Evolutionary conservation across 768 basidiomycete species (phyloP).

Genomic region (Xerocomus potaroensis): DNA sequence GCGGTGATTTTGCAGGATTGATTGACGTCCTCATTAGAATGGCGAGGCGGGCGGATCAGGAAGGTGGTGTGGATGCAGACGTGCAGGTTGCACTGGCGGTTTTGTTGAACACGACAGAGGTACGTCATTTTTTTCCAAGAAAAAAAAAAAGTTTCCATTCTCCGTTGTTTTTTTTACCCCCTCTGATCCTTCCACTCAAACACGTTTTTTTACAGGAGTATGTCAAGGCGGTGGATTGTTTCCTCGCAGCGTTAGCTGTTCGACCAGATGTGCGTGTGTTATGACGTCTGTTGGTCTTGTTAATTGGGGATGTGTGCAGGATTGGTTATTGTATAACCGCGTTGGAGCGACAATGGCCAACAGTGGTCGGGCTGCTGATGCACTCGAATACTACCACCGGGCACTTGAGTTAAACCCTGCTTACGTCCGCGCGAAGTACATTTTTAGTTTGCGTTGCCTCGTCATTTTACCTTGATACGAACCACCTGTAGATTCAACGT

Average conservation of each 20-base stretch:
- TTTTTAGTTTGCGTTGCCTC: background rate
- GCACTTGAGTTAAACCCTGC: slow-evolving; percentile 85
- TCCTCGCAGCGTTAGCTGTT: slow-evolving; percentile 80
- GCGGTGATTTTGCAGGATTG: slow-evolving; percentile 43
- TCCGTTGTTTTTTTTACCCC: background rate
- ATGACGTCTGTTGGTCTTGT: background rate
- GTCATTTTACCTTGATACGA: background rate
- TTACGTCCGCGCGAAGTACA: slow-evolving; percentile 84
- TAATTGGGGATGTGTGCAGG: slow-evolving; percentile 42
- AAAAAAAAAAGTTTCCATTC: background rate
- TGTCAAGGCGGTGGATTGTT: slow-evolving; percentile 90
- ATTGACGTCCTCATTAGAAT: slow-evolving; percentile 79
- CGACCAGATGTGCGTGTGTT: slow-evolving; percentile 67
- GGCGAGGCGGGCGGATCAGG: slow-evolving; percentile 50
- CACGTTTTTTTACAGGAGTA: slow-evolving; percentile 60
- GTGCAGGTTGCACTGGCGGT: slow-evolving; percentile 94
- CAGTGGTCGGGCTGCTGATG: slow-evolving; percentile 71
- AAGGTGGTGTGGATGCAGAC: slow-evolving; percentile 79
- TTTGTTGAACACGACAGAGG: slow-evolving; percentile 88
- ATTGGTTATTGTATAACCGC: slow-evolving; percentile 90
- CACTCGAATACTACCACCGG: slow-evolving; percentile 81
- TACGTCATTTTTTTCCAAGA: slow-evolving; percentile 27
- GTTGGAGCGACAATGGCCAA: slow-evolving; percentile 95
- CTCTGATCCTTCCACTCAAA: background rate
- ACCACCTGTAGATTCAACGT: slow-evolving; percentile 72